phyloP scores from a whole-genome alignment of 2,329 filamentous ascomycete species.

The Chaetomium sp. region DNA sequence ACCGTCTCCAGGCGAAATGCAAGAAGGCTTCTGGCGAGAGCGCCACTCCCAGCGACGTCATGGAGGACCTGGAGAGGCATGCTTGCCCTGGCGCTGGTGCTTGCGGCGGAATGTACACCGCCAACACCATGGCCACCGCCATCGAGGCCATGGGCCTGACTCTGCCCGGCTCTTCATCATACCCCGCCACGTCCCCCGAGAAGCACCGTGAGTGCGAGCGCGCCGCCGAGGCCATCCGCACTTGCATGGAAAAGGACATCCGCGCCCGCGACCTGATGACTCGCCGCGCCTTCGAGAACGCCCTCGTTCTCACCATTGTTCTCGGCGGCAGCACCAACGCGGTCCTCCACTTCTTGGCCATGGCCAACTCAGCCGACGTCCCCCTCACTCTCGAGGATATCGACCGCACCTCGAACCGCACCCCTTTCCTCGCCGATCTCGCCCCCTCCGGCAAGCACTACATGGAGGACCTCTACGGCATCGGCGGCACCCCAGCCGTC shows the following conservation, averaged over 20 bases:
- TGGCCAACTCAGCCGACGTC: constrained; percentile 79
- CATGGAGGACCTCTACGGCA: constrained; percentile 77
- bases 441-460: constrained; percentile 78
- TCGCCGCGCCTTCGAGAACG: constrained; percentile 77
- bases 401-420: constrained; percentile 72
- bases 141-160: constrained; percentile 84
- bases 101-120: constrained; percentile 82
- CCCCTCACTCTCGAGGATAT: constrained; percentile 74
- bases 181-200: constrained; percentile 70
- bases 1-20: constrained; percentile 65
- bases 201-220: constrained; percentile 84
- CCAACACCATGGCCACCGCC: constrained; percentile 87
- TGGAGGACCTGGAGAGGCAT: constrained; percentile 74
- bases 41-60: constrained; percentile 67
- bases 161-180: constrained; percentile 77
- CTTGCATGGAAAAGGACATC: constrained; percentile 77
- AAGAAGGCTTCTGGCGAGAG: constrained; percentile 43
- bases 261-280: constrained; percentile 74
- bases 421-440: constrained; percentile 79
- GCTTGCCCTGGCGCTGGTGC: constrained; percentile 71
- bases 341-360: constrained; percentile 82
- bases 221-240: constrained; percentile 68
- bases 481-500: constrained; percentile 79
- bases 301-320: constrained; percentile 82
- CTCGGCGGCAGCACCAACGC: constrained; percentile 88